Conservation (phyloP, 140 eudicot species). For the Cichorium intybus region DNA sequence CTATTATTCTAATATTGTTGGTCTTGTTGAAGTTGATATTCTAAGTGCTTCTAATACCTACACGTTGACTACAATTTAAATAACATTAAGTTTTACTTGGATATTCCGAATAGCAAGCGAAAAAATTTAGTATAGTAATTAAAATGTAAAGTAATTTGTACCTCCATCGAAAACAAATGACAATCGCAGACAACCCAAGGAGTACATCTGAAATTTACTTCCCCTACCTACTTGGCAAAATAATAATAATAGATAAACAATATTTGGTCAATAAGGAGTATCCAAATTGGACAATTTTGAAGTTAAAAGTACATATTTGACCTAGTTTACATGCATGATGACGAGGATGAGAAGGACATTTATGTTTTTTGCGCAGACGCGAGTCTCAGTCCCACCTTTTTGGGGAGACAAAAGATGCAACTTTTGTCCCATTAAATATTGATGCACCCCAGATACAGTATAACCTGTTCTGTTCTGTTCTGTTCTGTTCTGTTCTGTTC, state of each 20-base stretch:
- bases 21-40: constrained; percentile 89
- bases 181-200: constrained; percentile 88
- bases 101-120: neutral
- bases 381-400: no score
- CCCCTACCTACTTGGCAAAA: constrained; percentile 56
- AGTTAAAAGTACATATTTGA: no score
- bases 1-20: constrained; percentile 96
- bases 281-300: neutral
- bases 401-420: no score
- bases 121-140: neutral
- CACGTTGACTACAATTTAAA: neutral
- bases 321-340: no score
- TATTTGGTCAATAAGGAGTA: constrained; percentile 9
- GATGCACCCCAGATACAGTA: no score
- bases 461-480: no score
- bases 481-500: no score
- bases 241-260: no score
- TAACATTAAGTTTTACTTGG: no score
- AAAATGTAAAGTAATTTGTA: constrained; percentile 21
- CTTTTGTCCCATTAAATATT: no score
- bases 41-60: constrained; percentile 93
- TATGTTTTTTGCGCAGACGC: no score
- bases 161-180: constrained; percentile 86
- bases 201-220: constrained; percentile 95
- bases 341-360: no score